Percentiles rank a stretch among this genome's conserved stretches.
These are phyloP conservation scores for Pleurotus salmoneostramineus DNA, from an alignment of 768 basidiomycete species.

Conservation along the genomic window DNA sequence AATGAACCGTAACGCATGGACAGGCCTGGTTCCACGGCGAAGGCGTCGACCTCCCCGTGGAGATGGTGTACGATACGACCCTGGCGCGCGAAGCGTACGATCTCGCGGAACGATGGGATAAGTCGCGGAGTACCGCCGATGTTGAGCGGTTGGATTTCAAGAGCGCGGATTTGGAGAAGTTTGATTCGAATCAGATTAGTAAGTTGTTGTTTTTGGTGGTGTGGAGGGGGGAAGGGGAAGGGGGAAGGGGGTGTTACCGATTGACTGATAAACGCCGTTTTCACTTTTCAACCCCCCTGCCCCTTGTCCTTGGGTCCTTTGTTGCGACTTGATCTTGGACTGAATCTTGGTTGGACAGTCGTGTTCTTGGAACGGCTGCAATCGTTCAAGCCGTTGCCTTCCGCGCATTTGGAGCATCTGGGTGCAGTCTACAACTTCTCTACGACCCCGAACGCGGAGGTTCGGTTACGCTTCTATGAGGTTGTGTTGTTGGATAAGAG, in stretches of 20 bases:
- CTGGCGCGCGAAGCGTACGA: slow-evolving; percentile 67
- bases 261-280: not conserved
- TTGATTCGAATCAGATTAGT: slow-evolving; percentile 80
- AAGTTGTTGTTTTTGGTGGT: slow-evolving; percentile 15
- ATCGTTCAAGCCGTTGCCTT: slow-evolving; percentile 56
- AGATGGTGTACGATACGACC: slow-evolving; percentile 71
- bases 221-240: too few species aligned
- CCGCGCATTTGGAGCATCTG: slow-evolving; percentile 54
- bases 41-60: slow-evolving; percentile 67
- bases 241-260: not conserved
- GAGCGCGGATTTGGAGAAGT: slow-evolving; percentile 52
- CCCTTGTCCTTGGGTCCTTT: not conserved
- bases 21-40: slow-evolving; percentile 84
- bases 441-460: slow-evolving; percentile 67
- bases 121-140: slow-evolving; percentile 45
- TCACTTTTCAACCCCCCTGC: too few species aligned
- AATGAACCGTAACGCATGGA: not conserved
- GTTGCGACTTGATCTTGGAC: too few species aligned
- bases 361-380: slow-evolving; percentile 83
- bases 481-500: slow-evolving; percentile 53
- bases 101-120: slow-evolving; percentile 74
- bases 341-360: too few species aligned
- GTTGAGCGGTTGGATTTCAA: slow-evolving; percentile 50
- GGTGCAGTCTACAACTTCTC: slow-evolving; percentile 47
- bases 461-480: slow-evolving; percentile 75